Conservation (phyloP, 371 early-diverging fungal genomes). For the Phascolomyces articulosus region DNA sequence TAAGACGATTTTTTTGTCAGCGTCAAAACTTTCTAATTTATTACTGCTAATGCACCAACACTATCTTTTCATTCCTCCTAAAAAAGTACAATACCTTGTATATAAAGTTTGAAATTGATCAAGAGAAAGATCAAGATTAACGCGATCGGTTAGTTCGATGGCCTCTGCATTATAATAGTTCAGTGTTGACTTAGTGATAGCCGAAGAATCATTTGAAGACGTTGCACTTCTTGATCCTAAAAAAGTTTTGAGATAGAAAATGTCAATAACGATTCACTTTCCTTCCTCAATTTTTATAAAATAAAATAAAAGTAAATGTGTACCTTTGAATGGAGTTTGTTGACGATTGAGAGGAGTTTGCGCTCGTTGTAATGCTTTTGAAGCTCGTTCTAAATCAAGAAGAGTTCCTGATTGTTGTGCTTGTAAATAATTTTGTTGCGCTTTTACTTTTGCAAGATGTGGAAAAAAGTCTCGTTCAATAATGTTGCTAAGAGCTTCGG, state of each 20-base stretch:
- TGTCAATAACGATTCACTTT: no score
- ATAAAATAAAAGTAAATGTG: no score
- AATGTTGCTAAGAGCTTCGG: conserved; percentile 74
- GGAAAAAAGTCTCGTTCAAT: conserved; percentile 90
- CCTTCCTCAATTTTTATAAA: no score
- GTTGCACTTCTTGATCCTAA: background rate
- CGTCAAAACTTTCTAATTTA: background rate
- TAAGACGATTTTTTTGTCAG: no score
- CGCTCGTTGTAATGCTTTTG: conserved; percentile 8
- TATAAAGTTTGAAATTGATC: conserved; percentile 79
- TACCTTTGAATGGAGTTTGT: background rate
- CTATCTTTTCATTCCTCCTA: background rate
- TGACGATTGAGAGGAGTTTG: background rate
- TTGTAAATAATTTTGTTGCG: conserved; percentile 54
- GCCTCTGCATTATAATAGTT: conserved; percentile 41
- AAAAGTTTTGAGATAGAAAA: no score
- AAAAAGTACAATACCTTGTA: conserved; percentile 51
- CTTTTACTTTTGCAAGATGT: conserved; percentile 64
- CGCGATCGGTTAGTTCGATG: conserved; percentile 32
- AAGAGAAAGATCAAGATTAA: conserved; percentile 43
- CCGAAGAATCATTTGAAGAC: background rate
- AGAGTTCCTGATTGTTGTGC: conserved; percentile 38
- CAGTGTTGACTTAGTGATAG: background rate
- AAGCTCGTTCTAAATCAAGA: conserved; percentile 13
- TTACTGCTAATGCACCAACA: no score